A percentile compares a stretch with the other conserved stretches of the same genome.
Conservation (phyloP, 2,329 filamentous ascomycete species). For the Hysterium pulicare region DNA sequence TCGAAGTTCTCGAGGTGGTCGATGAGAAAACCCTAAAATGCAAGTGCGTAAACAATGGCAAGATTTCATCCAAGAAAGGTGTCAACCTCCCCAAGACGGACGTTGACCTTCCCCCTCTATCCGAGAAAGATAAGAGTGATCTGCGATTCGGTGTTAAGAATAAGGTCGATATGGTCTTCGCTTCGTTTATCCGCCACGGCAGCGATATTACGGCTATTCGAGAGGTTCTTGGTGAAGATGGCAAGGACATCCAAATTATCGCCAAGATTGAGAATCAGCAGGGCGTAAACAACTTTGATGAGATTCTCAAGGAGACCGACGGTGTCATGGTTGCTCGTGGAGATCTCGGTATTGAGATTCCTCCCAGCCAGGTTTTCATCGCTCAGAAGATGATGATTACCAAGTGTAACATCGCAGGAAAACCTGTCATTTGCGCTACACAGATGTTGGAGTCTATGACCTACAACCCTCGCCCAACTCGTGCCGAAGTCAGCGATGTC, state of each 20-base stretch:
- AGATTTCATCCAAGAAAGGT: constrained; percentile 98
- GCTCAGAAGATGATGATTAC: constrained; percentile 99
- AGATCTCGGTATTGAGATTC: constrained; percentile 97
- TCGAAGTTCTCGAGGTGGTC: constrained; percentile 83
- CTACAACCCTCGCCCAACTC: constrained; percentile 97
- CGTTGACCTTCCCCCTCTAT: constrained; percentile 94
- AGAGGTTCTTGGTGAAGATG: constrained; percentile 82
- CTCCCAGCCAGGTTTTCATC: constrained; percentile 95
- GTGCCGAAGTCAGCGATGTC: constrained; percentile 97
- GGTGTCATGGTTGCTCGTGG: constrained; percentile 99
- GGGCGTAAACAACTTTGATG: constrained; percentile 98
- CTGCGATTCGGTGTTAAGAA: constrained; percentile 97
- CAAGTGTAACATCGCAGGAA: constrained; percentile 99
- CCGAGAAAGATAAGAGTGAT: constrained; percentile 96
- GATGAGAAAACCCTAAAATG: constrained; percentile 87
- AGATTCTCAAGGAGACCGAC: constrained; percentile 93
- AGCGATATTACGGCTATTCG: constrained; percentile 93
- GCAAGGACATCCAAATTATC: constrained; percentile 97
- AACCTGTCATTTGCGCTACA: constrained; percentile 97
- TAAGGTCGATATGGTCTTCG: constrained; percentile 98
- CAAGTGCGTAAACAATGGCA: constrained; percentile 92
- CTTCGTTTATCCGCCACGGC: constrained; percentile 93
- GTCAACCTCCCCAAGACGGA: constrained; percentile 99
- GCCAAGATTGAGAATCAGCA: constrained; percentile 99
- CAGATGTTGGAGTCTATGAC: constrained; percentile 99